Evolutionary conservation across 108 stramenopile genomes (phyloP).

Genomic region (Licmophora abbreviata): DNA sequence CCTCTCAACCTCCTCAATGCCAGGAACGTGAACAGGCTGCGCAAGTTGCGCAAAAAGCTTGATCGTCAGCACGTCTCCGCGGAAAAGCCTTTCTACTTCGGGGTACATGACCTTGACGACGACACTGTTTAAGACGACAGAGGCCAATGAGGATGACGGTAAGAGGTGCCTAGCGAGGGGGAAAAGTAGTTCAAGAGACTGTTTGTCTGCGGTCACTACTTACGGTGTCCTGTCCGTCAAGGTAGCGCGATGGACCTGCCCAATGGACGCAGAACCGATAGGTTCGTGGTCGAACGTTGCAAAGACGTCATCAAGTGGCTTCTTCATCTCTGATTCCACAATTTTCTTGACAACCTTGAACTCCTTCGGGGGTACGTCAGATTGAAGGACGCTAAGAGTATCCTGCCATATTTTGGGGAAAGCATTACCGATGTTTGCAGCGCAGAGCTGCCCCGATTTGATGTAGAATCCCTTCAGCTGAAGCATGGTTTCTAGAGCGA

Average conservation of each 20-base stretch:
- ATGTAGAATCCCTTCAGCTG: slow-evolving; percentile 80
- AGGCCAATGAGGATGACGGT: neutral
- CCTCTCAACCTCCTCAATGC: slow-evolving; percentile 78
- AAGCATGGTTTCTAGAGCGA: slow-evolving; percentile 61
- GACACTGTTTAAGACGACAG: slow-evolving; percentile 13
- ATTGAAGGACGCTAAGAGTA: slow-evolving; percentile 77
- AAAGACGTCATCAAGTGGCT: slow-evolving; percentile 44
- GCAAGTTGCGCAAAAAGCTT: slow-evolving; percentile 76
- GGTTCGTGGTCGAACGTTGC: slow-evolving; percentile 60
- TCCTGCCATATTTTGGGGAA: slow-evolving; percentile 79
- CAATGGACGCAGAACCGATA: slow-evolving; percentile 79
- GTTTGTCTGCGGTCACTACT: neutral
- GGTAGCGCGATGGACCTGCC: slow-evolving; percentile 80
- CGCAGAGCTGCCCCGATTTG: slow-evolving; percentile 78
- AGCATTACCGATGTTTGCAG: slow-evolving; percentile 78
- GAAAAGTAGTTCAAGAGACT: neutral
- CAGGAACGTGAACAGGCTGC: slow-evolving; percentile 81
- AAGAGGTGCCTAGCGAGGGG: neutral
- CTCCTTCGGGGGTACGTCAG: slow-evolving; percentile 55
- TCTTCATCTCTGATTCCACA: slow-evolving; percentile 49
- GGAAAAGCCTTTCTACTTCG: slow-evolving; percentile 58
- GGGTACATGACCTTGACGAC: slow-evolving; percentile 85
- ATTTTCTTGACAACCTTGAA: slow-evolving; percentile 54
- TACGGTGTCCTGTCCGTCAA: slow-evolving; percentile 42
- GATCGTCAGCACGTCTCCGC: slow-evolving; percentile 78